Percentiles rank a stretch among this genome's conserved stretches.
phyloP scores from a whole-genome alignment of 2,329 filamentous ascomycete genomes.

The Trichoderma arundinaceum region DNA sequence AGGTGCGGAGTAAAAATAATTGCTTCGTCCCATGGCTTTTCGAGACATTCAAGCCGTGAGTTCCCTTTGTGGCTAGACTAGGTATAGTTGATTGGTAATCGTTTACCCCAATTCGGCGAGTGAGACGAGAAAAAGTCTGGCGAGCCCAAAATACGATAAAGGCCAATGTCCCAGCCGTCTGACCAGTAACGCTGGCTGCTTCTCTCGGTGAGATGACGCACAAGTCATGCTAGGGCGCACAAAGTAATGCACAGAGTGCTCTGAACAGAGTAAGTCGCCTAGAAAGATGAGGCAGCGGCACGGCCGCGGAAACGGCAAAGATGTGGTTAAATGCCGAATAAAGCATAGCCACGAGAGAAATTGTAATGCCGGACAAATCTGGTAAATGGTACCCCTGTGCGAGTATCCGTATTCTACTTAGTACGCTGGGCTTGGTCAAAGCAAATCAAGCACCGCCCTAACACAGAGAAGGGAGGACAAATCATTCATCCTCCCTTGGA shows the following conservation, averaged over 20 bases:
- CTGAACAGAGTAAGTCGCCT: too few relatives aligned
- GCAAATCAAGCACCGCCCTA: not conserved
- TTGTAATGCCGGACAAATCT: too few relatives aligned
- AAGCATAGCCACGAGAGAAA: too few relatives aligned
- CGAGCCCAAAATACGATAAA: not conserved
- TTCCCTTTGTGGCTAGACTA: not conserved
- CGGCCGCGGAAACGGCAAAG: too few relatives aligned
- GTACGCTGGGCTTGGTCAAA: not conserved
- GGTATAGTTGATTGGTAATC: constrained; percentile 8
- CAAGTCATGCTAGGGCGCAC: not conserved
- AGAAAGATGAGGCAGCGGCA: too few relatives aligned
- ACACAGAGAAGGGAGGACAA: constrained; percentile 1
- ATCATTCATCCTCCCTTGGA: not conserved
- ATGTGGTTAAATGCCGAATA: too few relatives aligned
- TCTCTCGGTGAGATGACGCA: not conserved
- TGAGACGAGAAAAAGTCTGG: not conserved
- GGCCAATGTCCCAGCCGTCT: not conserved
- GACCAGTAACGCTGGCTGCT: too few relatives aligned
- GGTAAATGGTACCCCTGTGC: not conserved
- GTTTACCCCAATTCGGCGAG: not conserved
- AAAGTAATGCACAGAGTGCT: too few relatives aligned
- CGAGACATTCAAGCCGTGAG: not conserved
- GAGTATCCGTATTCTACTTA: not conserved
- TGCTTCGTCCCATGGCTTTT: not conserved
- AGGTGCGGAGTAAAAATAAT: not conserved